Percentiles rank a stretch among this genome's conserved stretches.
Evolutionary conservation across 257 asterid species (phyloP).

Genomic region (Solanum habrochaites): DNA sequence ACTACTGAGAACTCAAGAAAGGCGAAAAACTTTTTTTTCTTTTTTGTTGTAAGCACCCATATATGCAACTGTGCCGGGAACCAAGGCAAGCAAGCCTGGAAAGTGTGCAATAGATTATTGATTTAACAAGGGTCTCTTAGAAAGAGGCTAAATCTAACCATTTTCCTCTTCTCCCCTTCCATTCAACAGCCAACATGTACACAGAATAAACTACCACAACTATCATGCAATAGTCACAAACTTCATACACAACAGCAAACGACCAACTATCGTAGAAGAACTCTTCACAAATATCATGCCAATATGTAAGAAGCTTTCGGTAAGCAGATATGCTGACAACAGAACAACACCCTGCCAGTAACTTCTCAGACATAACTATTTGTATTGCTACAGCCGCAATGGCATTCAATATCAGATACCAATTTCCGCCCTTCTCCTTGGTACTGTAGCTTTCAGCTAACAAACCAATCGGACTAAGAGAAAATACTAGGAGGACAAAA

Average conservation of each 20-base stretch:
- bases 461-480: not conserved
- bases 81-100: constrained; percentile 8
- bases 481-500: not conserved
- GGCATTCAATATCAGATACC: constrained; percentile 7
- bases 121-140: constrained; percentile 11
- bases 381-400: constrained; percentile 8
- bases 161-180: constrained; percentile 1
- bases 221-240: not conserved
- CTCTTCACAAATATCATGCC: not conserved
- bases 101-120: not conserved
- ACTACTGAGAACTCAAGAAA: not conserved
- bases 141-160: constrained; percentile 1
- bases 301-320: constrained; percentile 3
- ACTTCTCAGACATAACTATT: not conserved
- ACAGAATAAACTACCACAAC: not conserved
- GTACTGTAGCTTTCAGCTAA: not conserved
- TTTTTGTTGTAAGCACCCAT: not conserved
- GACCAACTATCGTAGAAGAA: not conserved
- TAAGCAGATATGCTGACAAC: constrained; percentile 9
- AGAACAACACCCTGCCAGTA: constrained; percentile 5
- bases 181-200: not conserved
- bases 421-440: not conserved
- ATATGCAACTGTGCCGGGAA: not conserved
- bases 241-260: not conserved
- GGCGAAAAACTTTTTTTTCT: not conserved